Evolutionary conservation across 768 basidiomycete genomes (phyloP), one percentile per base, ranked within the genome.

Genomic region (Rhodotorula taiwanensis): DNA sequence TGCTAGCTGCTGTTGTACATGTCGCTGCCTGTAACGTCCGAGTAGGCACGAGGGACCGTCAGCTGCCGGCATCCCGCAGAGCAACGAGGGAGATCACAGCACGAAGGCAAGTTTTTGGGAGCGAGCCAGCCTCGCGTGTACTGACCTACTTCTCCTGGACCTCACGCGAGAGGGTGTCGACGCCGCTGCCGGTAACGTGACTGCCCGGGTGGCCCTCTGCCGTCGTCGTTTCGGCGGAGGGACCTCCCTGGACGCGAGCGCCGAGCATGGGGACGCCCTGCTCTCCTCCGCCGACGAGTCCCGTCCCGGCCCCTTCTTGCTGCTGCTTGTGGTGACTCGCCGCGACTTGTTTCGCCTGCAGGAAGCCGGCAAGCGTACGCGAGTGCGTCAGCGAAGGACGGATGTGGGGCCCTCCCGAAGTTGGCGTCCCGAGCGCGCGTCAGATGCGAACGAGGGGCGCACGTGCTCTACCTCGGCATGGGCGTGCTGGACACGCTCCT

Each of bases 61-160:
- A 16, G 10, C 36, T 16, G 10, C 10, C 36, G 36, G 9, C 36
- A 39, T 9, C 36, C 10, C 36, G 10, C 36, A 16, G 9, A 10
- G 10, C 36, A 39, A 16, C 36, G 36, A 39, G 36, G 36, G 16
- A 9, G 36, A 16, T 39, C 36, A 39, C n/a, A n/a, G n/a, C n/a
- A 16, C 27, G 48, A 49, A 49, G 16, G 11, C 27, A n/a, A n/a
- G n/a, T n/a, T n/a, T n/a, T n/a, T n/a, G n/a, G n/a, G n/a, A 39
- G 36, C 36, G 36, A 39, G 10, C 36, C 36, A 9, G 36, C 9
- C 10, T 16, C 36, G 36, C 36, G 36, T 39, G 9, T 16, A 39
- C 36, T 39, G 36, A 42, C 55, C 43, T 45, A 56, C 55, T 56
- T 56, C 28, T 4, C 43, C 34, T 56, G 30, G 23, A 47, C 55